Evolutionary conservation across 495 filamentous ascomycete genomes (phyloP).

Genomic region (Echria macrotheca): DNA sequence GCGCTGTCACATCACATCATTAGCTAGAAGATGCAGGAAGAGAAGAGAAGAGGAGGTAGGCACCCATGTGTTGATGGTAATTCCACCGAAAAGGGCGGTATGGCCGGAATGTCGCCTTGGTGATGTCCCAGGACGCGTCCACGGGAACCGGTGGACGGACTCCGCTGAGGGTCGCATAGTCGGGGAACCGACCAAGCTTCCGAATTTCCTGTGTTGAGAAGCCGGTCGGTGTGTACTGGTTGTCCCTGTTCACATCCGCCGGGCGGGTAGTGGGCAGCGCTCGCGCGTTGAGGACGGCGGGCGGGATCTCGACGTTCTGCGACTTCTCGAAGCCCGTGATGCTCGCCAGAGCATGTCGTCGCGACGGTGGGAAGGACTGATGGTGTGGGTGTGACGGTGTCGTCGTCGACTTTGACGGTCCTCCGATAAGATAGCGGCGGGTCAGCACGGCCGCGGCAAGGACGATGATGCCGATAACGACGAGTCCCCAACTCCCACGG

Average conservation of each 20-base stretch:
- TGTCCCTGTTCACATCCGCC: conserved; percentile 8
- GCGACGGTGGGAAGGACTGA: conserved; percentile 20
- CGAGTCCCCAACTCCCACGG: neutral
- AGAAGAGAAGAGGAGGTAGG: conserved; percentile 21
- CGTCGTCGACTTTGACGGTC: neutral
- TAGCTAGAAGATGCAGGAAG: too few species aligned
- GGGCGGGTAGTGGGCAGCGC: conserved; percentile 17
- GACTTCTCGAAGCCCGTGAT: conserved; percentile 14
- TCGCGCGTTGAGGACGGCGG: conserved; percentile 5
- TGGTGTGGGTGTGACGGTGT: conserved; percentile 8
- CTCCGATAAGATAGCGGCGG: neutral
- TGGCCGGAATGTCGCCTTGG: conserved; percentile 60
- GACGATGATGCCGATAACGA: neutral
- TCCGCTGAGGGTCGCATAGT: conserved; percentile 73
- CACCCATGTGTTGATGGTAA: conserved; percentile 95
- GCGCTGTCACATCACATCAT: conserved; percentile 45
- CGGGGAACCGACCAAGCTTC: conserved; percentile 72
- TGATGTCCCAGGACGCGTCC: conserved; percentile 53
- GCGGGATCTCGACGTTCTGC: neutral
- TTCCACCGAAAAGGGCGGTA: conserved; percentile 81
- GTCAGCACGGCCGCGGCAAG: neutral
- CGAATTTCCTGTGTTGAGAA: conserved; percentile 66
- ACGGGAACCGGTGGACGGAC: conserved; percentile 70
- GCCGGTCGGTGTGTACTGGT: conserved; percentile 30
- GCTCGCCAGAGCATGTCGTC: conserved; percentile 39